phyloP scores from a whole-genome alignment of 108 stramenopile species.

The Nannochloropsis gaditana region DNA sequence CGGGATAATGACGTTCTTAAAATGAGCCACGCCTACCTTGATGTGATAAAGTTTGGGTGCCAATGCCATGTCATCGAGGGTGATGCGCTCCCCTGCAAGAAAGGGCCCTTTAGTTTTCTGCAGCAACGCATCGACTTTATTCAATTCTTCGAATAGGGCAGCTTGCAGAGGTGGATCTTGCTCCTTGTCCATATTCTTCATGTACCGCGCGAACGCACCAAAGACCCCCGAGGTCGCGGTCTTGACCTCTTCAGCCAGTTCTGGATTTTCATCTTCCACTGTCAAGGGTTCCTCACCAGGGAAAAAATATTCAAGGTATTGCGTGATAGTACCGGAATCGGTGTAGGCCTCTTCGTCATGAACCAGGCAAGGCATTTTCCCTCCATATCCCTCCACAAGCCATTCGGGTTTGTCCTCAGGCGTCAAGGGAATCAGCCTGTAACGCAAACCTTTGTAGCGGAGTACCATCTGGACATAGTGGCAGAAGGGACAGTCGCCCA shows the following conservation, averaged over 20 bases:
- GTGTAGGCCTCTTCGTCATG: constrained; percentile 43
- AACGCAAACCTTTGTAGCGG: constrained; percentile 32
- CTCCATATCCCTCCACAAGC: constrained; percentile 43
- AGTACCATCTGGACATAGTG: constrained; percentile 45
- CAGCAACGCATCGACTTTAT: constrained; percentile 28
- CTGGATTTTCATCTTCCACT: constrained; percentile 23
- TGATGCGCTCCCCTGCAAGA: constrained; percentile 33
- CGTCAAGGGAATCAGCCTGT: constrained; percentile 27
- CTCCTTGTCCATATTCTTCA: constrained; percentile 34
- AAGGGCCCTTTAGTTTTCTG: constrained; percentile 31
- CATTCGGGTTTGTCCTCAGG: constrained; percentile 41
- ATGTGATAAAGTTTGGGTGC: constrained; percentile 43
- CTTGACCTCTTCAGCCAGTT: constrained; percentile 34
- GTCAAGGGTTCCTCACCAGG: constrained; percentile 36
- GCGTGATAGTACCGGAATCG: constrained; percentile 32
- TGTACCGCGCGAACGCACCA: constrained; percentile 28
- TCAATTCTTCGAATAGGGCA: constrained; percentile 23
- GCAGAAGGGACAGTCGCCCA: constrained; percentile 46
- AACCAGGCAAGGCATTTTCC: constrained; percentile 43
- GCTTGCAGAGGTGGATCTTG: constrained; percentile 25
- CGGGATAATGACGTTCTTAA: constrained; percentile 39
- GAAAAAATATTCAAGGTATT: constrained; percentile 45
- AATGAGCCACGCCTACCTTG: constrained; percentile 27
- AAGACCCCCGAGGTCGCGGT: constrained; percentile 35
- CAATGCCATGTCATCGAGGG: constrained; percentile 36